These are phyloP conservation scores for Conringia planisiliqua DNA, from an alignment of 345 rosid species.

Conservation along the genomic window DNA sequence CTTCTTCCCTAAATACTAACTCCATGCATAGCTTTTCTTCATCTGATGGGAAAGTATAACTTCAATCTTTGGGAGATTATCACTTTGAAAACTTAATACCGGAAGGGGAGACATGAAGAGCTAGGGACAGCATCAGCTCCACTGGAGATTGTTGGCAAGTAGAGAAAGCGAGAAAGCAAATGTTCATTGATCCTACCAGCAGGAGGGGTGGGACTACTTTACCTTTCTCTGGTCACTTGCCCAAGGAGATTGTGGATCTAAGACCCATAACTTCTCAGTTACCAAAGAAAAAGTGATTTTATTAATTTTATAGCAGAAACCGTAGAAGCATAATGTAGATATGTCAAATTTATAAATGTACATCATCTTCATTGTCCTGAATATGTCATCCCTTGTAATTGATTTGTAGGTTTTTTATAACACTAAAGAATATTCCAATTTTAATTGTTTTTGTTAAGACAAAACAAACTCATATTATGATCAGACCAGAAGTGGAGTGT, in stretches of 20 bases:
- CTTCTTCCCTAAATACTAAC: slow-evolving; percentile 30
- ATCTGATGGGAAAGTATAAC: slow-evolving; percentile 59
- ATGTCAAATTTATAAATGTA: slow-evolving; percentile 4
- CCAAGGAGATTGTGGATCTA: neutral
- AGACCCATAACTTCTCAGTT: neutral
- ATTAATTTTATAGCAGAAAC: neutral
- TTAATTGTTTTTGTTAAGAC: neutral
- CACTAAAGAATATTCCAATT: neutral
- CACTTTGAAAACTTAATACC: neutral
- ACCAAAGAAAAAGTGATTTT: neutral
- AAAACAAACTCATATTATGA: neutral
- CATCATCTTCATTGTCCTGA: slow-evolving; percentile 3
- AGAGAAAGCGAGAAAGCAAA: neutral
- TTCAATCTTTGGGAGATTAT: neutral
- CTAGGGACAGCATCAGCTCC: neutral
- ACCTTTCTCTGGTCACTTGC: neutral
- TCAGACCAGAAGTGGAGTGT: neutral
- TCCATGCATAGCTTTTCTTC: slow-evolving; percentile 26
- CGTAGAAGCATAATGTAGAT: neutral
- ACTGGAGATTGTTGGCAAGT: neutral
- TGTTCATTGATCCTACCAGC: neutral
- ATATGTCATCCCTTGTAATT: slow-evolving; percentile 4
- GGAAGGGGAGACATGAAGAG: neutral
- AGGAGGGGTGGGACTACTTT: neutral
- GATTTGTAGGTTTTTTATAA: neutral